These are phyloP conservation scores for Colletotrichum musicola DNA, from an alignment of 2,329 filamentous ascomycete genomes.

Conservation along the genomic window DNA sequence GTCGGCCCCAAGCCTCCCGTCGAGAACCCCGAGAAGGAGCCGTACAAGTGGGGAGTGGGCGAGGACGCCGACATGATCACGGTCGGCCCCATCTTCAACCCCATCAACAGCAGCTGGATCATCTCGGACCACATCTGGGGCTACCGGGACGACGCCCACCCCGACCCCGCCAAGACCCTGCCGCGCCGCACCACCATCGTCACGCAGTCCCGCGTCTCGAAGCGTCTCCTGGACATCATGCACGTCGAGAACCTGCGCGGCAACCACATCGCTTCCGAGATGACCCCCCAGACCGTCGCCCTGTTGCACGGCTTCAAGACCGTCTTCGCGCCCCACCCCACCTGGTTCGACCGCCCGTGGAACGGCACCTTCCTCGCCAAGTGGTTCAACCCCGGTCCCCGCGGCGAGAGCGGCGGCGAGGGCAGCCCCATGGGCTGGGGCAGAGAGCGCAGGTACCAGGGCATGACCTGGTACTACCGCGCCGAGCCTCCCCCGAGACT, in stretches of 20 bases:
- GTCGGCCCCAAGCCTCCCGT: slow-evolving; percentile 74
- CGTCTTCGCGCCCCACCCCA: slow-evolving; percentile 81
- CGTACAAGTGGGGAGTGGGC: slow-evolving; percentile 81
- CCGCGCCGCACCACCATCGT: slow-evolving; percentile 83
- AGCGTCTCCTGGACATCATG: slow-evolving; percentile 79
- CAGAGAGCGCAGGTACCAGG: slow-evolving; percentile 67
- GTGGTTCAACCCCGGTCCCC: slow-evolving; percentile 72
- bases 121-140: slow-evolving; percentile 77
- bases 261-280: slow-evolving; percentile 83
- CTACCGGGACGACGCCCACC: slow-evolving; percentile 66
- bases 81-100: slow-evolving; percentile 84
- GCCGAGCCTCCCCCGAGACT: slow-evolving; percentile 68
- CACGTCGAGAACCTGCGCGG: slow-evolving; percentile 80
- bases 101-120: slow-evolving; percentile 79
- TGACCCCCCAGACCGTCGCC: slow-evolving; percentile 80
- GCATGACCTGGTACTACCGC: slow-evolving; percentile 73
- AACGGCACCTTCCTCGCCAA: slow-evolving; percentile 63
- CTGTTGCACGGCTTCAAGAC: slow-evolving; percentile 84
- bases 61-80: slow-evolving; percentile 82
- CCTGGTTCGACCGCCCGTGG: slow-evolving; percentile 85
- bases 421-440: slow-evolving; percentile 72
- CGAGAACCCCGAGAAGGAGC: slow-evolving; percentile 69
- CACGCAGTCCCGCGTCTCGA: slow-evolving; percentile 80
- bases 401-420: slow-evolving; percentile 65
- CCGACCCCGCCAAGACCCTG: slow-evolving; percentile 65